A percentile compares a stretch with the other conserved stretches of the same genome.
Conservation (phyloP, 257 asterid genomes). For the Cinchona pubescens region DNA sequence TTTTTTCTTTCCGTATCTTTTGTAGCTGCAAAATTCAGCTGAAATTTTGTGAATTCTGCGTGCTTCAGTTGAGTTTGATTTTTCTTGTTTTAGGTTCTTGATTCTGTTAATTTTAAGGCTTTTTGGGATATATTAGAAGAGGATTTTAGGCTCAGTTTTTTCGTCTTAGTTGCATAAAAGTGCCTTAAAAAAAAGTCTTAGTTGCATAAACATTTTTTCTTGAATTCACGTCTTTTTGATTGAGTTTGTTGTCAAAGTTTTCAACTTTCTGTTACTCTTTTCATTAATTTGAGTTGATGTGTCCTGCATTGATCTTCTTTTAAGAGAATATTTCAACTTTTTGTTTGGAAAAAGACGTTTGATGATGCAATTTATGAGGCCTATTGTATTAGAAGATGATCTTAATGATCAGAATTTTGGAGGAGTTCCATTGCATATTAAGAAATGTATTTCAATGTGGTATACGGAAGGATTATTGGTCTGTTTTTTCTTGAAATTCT, state of each 20-base stretch:
- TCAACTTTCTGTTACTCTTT: neutral
- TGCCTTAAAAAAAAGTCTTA: no score
- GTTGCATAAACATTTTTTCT: no score
- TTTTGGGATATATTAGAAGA: neutral
- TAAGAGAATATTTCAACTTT: neutral
- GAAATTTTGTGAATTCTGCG: neutral
- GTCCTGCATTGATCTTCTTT: neutral
- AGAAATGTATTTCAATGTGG: neutral
- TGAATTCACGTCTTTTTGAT: constrained; percentile 9
- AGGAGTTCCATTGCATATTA: neutral
- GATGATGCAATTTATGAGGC: neutral
- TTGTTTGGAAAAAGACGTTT: neutral
- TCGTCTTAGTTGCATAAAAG: neutral
- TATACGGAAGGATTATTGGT: no score
- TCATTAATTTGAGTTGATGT: constrained; percentile 4
- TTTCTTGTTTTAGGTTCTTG: constrained; percentile 17
- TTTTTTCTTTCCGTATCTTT: no score
- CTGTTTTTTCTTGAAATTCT: neutral
- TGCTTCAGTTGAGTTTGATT: constrained; percentile 2
- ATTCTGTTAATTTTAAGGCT: neutral
- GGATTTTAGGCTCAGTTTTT: neutral
- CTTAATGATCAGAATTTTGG: neutral
- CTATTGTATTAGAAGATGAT: neutral
- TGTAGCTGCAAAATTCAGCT: neutral
- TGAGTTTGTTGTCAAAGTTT: constrained; percentile 8